Conservation (phyloP, 75 land plant genomes). For the Cryptomeria japonica region DNA sequence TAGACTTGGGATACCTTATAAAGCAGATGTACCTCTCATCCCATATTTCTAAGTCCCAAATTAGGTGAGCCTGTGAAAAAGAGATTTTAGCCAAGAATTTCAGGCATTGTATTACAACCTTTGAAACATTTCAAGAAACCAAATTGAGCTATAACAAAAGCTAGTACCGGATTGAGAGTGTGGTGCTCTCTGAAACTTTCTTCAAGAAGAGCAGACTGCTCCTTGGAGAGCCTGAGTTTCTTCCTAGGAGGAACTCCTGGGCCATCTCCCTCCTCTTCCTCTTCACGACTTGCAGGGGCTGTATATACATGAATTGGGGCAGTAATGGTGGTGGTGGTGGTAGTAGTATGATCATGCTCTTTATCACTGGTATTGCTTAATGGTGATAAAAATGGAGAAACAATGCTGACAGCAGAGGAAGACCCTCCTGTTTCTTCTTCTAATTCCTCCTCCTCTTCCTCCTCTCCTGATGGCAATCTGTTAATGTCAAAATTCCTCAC, state of each 20-base stretch:
- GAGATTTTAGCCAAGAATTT: too few relatives aligned
- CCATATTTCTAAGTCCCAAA: too few relatives aligned
- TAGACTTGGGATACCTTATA: too few relatives aligned
- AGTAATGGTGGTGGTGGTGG: not conserved
- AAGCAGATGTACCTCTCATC: too few relatives aligned
- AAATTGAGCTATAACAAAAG: constrained; percentile 6
- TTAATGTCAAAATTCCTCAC: constrained; percentile 34
- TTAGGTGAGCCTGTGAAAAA: too few relatives aligned
- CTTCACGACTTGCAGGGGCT: constrained; percentile 18
- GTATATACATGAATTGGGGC: not conserved
- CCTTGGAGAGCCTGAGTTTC: constrained; percentile 75
- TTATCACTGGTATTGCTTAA: not conserved
- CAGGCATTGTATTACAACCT: too few relatives aligned
- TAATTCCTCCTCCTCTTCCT: constrained; percentile 21
- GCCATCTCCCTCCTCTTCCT: constrained; percentile 40
- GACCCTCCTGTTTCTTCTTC: constrained; percentile 23
- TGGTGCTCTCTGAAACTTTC: constrained; percentile 84
- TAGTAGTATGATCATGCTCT: not conserved
- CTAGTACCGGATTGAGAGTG: constrained; percentile 77
- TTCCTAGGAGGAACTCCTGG: constrained; percentile 51
- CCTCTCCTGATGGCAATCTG: constrained; percentile 28
- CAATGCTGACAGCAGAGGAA: constrained; percentile 16
- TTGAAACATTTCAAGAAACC: not conserved
- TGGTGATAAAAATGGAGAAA: not conserved
- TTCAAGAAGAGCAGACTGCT: constrained; percentile 78